Percentiles rank a stretch among this genome's conserved stretches.
Evolutionary conservation across 2,329 filamentous ascomycete species (phyloP).

Genomic region (Parascedosporium putredinis): DNA sequence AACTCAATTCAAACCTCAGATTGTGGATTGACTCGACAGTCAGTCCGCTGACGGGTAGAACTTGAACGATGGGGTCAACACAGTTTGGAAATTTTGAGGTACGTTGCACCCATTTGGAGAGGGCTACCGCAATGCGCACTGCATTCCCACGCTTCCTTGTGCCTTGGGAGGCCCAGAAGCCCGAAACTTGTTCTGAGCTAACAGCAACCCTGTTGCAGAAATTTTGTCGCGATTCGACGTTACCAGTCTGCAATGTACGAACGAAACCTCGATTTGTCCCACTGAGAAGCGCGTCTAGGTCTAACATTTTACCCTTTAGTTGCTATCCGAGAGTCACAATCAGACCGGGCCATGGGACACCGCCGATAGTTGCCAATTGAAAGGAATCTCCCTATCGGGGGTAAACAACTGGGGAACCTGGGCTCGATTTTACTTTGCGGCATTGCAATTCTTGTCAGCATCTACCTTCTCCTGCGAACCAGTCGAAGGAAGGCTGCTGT

Average conservation of each 20-base stretch:
- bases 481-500: conserved; percentile 90
- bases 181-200: too few species aligned
- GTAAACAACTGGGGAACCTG: conserved; percentile 65
- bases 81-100: conserved; percentile 53
- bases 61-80: conserved; percentile 44
- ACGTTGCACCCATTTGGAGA: conserved; percentile 13
- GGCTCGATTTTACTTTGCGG: conserved; percentile 82
- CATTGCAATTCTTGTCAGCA: conserved; percentile 59
- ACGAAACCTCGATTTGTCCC: not conserved
- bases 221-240: conserved; percentile 75
- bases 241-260: conserved; percentile 76
- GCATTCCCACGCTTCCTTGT: conserved; percentile 14
- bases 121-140: conserved; percentile 3
- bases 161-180: too few species aligned
- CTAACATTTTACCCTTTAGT: conserved; percentile 30
- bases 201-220: conserved; percentile 37
- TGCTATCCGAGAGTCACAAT: conserved; percentile 52
- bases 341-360: conserved; percentile 46
- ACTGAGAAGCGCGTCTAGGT: not conserved
- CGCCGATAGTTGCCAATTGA: conserved; percentile 56
- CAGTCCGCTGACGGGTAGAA: not conserved
- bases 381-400: conserved; percentile 61
- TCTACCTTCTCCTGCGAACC: conserved; percentile 65
- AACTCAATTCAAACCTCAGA: not conserved
- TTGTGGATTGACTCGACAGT: not conserved